Evolutionary conservation across 768 basidiomycete genomes (phyloP).

Genomic region (Leccinum disarticulatum): DNA sequence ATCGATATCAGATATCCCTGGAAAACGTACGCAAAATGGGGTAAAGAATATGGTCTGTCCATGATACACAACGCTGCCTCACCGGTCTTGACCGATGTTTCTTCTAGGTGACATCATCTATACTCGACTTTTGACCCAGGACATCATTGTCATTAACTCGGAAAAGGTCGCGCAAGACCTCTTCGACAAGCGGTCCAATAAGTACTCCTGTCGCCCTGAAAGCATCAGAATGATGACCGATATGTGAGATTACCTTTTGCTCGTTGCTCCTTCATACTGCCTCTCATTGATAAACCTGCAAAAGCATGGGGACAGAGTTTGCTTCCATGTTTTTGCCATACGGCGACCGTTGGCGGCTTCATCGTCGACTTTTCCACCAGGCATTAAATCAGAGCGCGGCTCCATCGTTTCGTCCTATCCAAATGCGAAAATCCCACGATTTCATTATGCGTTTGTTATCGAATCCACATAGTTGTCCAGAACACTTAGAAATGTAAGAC

Average conservation of each 20-base stretch:
- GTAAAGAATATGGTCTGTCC: too few species aligned
- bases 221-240: slow-evolving; percentile 17
- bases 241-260: slow-evolving; percentile 11
- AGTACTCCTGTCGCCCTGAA: slow-evolving; percentile 26
- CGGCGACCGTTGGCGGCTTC: neutral
- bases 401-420: slow-evolving; percentile 32
- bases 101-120: too few species aligned
- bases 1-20: too few species aligned
- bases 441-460: too few species aligned
- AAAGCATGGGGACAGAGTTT: slow-evolving; percentile 21
- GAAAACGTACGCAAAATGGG: too few species aligned
- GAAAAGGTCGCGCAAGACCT: slow-evolving; percentile 26
- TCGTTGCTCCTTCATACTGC: neutral
- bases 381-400: slow-evolving; percentile 4
- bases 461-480: slow-evolving; percentile 9
- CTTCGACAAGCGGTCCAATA: slow-evolving; percentile 20
- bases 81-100: too few species aligned
- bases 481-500: slow-evolving; percentile 24
- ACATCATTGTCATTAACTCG: slow-evolving; percentile 26
- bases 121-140: too few species aligned
- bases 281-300: slow-evolving; percentile 6
- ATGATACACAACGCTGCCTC: too few species aligned
- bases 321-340: neutral
- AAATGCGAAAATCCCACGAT: slow-evolving; percentile 11
- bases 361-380: neutral